Evolutionary conservation across 371 early-diverging fungal genomes (phyloP).

Genomic region (Mucor ambiguus): DNA sequence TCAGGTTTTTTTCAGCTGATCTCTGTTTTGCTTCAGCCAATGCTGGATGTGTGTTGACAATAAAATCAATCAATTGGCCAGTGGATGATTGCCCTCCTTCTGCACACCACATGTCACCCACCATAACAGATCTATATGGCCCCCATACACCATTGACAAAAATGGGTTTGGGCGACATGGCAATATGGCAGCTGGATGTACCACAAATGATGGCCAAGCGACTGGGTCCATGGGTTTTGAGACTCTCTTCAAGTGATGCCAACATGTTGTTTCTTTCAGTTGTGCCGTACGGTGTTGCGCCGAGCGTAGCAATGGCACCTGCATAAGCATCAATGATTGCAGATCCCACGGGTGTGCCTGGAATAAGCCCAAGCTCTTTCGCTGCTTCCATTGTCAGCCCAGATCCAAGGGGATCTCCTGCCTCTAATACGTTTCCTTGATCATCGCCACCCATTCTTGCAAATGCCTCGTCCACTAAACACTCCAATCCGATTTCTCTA

Average conservation of each 20-base stretch:
- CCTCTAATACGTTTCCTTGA: constrained; percentile 38
- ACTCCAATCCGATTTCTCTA: constrained; percentile 56
- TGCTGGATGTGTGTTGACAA: constrained; percentile 62
- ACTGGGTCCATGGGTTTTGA: constrained; percentile 40
- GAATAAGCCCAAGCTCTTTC: constrained; percentile 54
- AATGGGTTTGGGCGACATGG: constrained; percentile 56
- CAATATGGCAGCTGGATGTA: constrained; percentile 75
- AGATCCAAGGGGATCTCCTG: constrained; percentile 60
- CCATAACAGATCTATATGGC: constrained; percentile 68
- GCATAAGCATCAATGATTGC: constrained; percentile 82
- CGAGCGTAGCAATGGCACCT: constrained; percentile 63
- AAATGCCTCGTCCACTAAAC: constrained; percentile 52
- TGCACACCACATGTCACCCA: constrained; percentile 62
- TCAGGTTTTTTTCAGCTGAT: constrained; percentile 22
- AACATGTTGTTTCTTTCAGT: constrained; percentile 22
- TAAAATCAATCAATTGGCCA: constrained; percentile 69
- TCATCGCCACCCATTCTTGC: constrained; percentile 53
- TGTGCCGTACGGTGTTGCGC: constrained; percentile 38
- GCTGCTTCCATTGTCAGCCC: constrained; percentile 60
- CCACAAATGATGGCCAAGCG: constrained; percentile 76
- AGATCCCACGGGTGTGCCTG: constrained; percentile 65
- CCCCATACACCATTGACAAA: constrained; percentile 68
- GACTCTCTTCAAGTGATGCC: constrained; percentile 12
- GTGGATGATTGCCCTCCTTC: constrained; percentile 81
- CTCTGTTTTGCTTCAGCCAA: constrained; percentile 34